Evolutionary conservation across 768 basidiomycete species (phyloP), one percentile per base, ranked within the genome.

Genomic region (Thelephora aurantiotincta): DNA sequence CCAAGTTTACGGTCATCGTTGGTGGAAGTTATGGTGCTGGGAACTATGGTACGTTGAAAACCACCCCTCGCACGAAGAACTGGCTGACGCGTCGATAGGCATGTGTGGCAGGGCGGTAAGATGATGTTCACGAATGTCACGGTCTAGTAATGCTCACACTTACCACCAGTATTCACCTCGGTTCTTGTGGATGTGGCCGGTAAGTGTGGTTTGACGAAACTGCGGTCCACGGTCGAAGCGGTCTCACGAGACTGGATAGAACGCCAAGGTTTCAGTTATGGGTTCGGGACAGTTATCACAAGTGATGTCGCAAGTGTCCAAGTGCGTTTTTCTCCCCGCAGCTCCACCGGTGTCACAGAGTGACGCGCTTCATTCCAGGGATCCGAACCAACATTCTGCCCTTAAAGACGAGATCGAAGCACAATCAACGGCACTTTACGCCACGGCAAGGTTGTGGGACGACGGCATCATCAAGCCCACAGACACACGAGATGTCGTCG

Each of bases 121-220:
- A 73, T 45, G 18, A 50, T 51, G 19, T 20, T 4, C 30, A 18
- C 33, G 23, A 38, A 33, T 38, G 48, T 35, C 44, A 33, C 44
- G 45, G 53, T n/a, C 43, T 42, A 33, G 11, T 35, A 44, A 23
- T 19, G 14, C 36, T 35, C 37, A 45, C 43, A 20, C 35, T n/a
- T 16, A 50, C n/a, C 43, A 34, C 48, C 33, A 92, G 80, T 97
- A 94, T 64, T 90, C 87, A 4, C 92, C 93, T 14, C 74, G 90
- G 50, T 96, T 97, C 73, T 64, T 97, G 45, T 97, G 89, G 87
- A 93, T 92, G 89, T 97, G 93, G 93, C 92, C 92, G 49, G 86
- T 88, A 64, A 57, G 83, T 67, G 33, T 41, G 26, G 9, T 30
- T 30, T 9, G 4, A 30, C 9, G 26, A 9, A 30, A 9, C 26